Conservation (phyloP, 2,329 filamentous ascomycete genomes). For the Beauveria sp. region DNA sequence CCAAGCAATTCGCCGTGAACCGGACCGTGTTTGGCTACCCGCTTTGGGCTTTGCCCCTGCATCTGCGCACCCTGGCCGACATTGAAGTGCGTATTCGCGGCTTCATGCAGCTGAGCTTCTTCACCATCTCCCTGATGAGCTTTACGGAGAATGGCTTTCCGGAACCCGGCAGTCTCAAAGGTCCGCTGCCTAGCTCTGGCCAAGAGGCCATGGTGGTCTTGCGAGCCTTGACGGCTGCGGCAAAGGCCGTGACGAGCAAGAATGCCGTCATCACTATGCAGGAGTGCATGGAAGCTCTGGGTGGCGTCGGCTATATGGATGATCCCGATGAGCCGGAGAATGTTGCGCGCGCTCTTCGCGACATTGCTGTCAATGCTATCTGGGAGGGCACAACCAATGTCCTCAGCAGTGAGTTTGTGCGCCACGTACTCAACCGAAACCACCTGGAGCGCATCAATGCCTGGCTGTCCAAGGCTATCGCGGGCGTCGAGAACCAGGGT, state of each 20-base stretch:
- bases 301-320: slow-evolving; percentile 14
- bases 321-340: slow-evolving; percentile 14
- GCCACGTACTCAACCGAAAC: slow-evolving; percentile 8
- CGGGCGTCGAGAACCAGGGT: neutral
- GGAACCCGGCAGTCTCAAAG: neutral
- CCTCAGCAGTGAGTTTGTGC: slow-evolving; percentile 13
- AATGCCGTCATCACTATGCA: slow-evolving; percentile 10
- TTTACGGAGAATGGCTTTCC: slow-evolving; percentile 12
- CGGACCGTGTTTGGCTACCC: slow-evolving; percentile 10
- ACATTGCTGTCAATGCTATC: slow-evolving; percentile 12
- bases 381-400: slow-evolving; percentile 15
- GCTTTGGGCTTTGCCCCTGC: slow-evolving; percentile 13
- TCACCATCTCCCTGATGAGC: slow-evolving; percentile 13
- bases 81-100: slow-evolving; percentile 11
- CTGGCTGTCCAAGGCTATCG: slow-evolving; percentile 4
- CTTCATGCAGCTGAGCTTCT: slow-evolving; percentile 9
- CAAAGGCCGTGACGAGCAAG: slow-evolving; percentile 13
- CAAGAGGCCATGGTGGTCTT: slow-evolving; percentile 9
- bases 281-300: slow-evolving; percentile 13
- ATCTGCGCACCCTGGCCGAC: slow-evolving; percentile 12
- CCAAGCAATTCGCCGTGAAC: slow-evolving; percentile 9
- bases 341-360: slow-evolving; percentile 10
- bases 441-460: neutral
- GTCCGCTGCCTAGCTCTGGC: slow-evolving; percentile 2
- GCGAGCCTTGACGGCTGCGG: slow-evolving; percentile 7